A percentile compares a stretch with the other conserved stretches of the same genome.
These are phyloP conservation scores for Iodosphaeria phyllophila DNA, from an alignment of 2,329 filamentous ascomycete genomes.

Conservation along the genomic window DNA sequence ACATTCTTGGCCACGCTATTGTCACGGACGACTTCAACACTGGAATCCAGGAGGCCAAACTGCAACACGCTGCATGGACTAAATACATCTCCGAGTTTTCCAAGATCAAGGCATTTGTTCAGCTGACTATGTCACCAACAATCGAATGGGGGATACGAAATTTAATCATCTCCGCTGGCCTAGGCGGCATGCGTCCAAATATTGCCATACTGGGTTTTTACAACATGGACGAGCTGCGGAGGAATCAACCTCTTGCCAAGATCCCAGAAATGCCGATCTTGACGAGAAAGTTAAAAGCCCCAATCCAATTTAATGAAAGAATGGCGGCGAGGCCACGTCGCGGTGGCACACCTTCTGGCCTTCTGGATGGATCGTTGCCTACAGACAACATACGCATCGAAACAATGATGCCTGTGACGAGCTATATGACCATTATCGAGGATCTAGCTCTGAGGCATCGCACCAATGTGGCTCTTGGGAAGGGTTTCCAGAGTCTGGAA, in stretches of 20 bases:
- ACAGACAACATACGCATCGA: constrained; percentile 54
- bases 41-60: constrained; percentile 62
- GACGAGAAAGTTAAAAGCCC: constrained; percentile 14
- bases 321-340: constrained; percentile 18
- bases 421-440: constrained; percentile 68
- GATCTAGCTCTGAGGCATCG: constrained; percentile 61
- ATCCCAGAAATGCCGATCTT: constrained; percentile 30
- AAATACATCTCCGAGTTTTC: constrained; percentile 71
- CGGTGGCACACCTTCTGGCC: constrained; percentile 34
- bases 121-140: constrained; percentile 65
- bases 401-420: constrained; percentile 47
- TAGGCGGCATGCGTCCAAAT: constrained; percentile 79
- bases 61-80: constrained; percentile 68
- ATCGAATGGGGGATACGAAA: constrained; percentile 77
- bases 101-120: constrained; percentile 76
- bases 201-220: constrained; percentile 69
- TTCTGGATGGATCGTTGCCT: constrained; percentile 40
- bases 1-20: constrained; percentile 75
- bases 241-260: constrained; percentile 33
- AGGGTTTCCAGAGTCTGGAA: constrained; percentile 61
- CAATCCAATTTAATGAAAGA: too few species aligned
- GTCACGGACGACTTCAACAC: constrained; percentile 66
- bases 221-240: constrained; percentile 58
- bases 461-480: constrained; percentile 71
- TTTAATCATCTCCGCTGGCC: constrained; percentile 59